Evolutionary conservation across 2,329 filamentous ascomycete genomes (phyloP).

Genomic region (Aspergillus sojae): DNA sequence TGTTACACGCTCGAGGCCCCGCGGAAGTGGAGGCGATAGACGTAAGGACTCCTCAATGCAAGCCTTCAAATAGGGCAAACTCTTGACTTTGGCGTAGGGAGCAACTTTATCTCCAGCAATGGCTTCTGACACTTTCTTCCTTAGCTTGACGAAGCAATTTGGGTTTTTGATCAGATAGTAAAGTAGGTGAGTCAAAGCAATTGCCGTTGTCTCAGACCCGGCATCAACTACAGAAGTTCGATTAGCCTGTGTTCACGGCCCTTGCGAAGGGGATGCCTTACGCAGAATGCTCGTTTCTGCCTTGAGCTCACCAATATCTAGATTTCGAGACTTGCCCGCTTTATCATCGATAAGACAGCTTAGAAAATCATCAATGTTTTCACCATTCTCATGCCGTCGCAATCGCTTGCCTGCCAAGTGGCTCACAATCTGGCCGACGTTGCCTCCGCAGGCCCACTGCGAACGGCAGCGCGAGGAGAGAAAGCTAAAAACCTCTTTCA

Average conservation of each 20-base stretch:
- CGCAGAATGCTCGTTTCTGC: not conserved
- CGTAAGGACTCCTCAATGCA: conserved; percentile 15
- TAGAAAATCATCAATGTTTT: not conserved
- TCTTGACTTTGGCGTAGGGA: conserved; percentile 7
- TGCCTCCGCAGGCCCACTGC: not conserved
- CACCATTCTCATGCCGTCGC: not conserved
- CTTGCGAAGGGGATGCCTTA: not conserved
- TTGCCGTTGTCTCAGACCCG: not conserved
- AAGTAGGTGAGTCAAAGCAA: not conserved
- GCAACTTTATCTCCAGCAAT: not conserved
- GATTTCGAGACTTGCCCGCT: not conserved
- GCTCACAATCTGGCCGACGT: not conserved
- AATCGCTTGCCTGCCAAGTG: not conserved
- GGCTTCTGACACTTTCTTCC: not conserved
- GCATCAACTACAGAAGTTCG: not conserved
- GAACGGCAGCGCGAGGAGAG: not conserved
- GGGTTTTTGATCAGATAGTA: not conserved
- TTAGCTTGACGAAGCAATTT: not conserved
- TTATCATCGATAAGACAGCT: not conserved
- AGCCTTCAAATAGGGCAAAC: conserved; percentile 14
- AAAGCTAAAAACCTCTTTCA: not conserved
- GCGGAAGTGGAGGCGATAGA: conserved; percentile 7
- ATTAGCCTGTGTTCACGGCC: not conserved
- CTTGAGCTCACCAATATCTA: not conserved
- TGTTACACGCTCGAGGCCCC: conserved; percentile 13